Evolutionary conservation across 2,329 filamentous ascomycete species (phyloP).

Genomic region (Arthrobotrys entomopaga): DNA sequence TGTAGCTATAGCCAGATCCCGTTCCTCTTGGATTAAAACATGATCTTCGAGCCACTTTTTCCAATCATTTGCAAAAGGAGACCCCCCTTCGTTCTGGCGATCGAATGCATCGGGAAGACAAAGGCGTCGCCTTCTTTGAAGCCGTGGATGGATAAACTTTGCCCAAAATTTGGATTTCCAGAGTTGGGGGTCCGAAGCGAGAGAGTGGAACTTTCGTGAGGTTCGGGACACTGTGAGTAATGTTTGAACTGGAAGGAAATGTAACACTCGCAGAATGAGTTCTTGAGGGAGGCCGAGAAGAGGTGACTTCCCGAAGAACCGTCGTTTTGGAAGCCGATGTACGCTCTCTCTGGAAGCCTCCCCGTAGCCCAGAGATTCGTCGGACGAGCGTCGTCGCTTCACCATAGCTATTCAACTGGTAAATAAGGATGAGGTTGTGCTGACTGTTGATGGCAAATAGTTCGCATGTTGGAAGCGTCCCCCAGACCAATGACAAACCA

Average conservation of each 20-base stretch:
- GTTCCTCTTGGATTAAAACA: constrained; percentile 44
- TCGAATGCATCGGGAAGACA: constrained; percentile 22
- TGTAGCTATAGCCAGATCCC: constrained; percentile 60
- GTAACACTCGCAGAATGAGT: constrained; percentile 83
- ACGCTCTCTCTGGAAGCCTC: background rate
- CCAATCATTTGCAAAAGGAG: constrained; percentile 28
- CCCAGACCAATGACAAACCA: too few relatives aligned
- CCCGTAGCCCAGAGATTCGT: background rate
- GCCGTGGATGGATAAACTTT: constrained; percentile 82
- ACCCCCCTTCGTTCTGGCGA: background rate
- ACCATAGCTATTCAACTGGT: constrained; percentile 7
- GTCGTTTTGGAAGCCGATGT: constrained; percentile 64
- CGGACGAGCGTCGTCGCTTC: constrained; percentile 34
- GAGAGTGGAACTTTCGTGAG: constrained; percentile 77
- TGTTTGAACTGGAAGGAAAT: constrained; percentile 75
- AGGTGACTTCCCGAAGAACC: constrained; percentile 67
- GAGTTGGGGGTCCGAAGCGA: constrained; percentile 83
- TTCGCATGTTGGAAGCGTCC: too few relatives aligned
- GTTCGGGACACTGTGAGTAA: constrained; percentile 73
- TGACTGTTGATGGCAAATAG: too few relatives aligned
- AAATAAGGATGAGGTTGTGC: too few relatives aligned
- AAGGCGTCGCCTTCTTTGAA: constrained; percentile 47
- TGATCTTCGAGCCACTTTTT: constrained; percentile 47
- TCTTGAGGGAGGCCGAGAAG: constrained; percentile 85
- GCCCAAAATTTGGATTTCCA: constrained; percentile 92